Conservation (phyloP, 345 rosid species). For the Eucalyptus marginata region DNA sequence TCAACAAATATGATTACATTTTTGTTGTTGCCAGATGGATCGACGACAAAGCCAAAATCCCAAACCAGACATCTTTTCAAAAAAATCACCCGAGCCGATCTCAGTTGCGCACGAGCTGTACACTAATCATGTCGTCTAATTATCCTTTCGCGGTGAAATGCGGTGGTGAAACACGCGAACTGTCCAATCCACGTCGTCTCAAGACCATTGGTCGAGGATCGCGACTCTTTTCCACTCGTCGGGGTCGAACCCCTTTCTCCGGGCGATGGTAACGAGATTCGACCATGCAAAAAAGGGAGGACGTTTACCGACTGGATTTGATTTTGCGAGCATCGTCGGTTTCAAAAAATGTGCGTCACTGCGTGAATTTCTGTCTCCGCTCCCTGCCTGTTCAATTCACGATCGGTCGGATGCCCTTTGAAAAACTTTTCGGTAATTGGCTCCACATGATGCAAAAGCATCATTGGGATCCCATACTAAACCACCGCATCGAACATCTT, state of each 20-base stretch:
- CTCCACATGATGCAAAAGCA: background rate
- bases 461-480: background rate
- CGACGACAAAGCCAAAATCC: background rate
- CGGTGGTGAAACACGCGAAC: background rate
- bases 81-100: background rate
- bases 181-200: background rate
- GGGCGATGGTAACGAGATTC: background rate
- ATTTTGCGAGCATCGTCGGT: background rate
- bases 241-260: background rate
- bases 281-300: background rate
- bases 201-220: background rate
- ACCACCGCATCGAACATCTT: background rate
- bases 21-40: slow-evolving; percentile 29
- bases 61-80: background rate
- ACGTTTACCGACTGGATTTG: background rate
- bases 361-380: background rate
- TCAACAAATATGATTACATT: slow-evolving; percentile 39
- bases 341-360: background rate
- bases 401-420: background rate
- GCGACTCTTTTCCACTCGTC: background rate
- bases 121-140: background rate
- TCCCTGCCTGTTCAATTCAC: background rate
- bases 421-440: background rate
- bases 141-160: background rate
- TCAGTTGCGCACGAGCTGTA: background rate